A percentile compares a stretch with the other conserved stretches of the same genome.
Evolutionary conservation across 306 rosid species (phyloP).

Genomic region (Inga leiocalycina): DNA sequence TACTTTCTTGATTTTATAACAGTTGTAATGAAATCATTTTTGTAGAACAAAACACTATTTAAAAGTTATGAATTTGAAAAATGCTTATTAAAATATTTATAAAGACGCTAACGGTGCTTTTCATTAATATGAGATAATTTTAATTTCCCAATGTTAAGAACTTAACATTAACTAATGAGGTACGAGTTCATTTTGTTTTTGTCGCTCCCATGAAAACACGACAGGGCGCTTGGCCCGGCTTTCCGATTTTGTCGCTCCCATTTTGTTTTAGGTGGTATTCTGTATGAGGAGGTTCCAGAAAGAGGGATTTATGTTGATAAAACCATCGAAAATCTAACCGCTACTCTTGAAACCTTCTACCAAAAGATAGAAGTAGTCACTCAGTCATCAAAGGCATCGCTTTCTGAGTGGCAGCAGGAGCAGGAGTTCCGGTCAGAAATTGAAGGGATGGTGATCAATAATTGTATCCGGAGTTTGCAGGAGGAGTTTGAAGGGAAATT

Average conservation of each 20-base stretch:
- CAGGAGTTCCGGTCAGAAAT: constrained; percentile 68
- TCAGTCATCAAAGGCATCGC: constrained; percentile 46
- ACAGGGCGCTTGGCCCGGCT: no score
- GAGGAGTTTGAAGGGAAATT: constrained; percentile 56
- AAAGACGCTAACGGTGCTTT: no score
- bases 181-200: not conserved
- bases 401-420: constrained; percentile 67
- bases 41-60: no score
- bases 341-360: constrained; percentile 44
- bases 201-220: not conserved
- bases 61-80: no score
- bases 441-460: constrained; percentile 63
- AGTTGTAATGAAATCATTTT: no score
- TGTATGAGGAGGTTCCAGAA: constrained; percentile 58
- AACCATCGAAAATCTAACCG: constrained; percentile 51
- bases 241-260: no score
- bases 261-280: constrained; percentile 66
- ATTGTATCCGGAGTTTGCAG: constrained; percentile 55
- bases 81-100: no score
- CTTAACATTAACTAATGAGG: no score
- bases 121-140: no score
- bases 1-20: no score
- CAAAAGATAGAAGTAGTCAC: constrained; percentile 47
- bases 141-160: no score
- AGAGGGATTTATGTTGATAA: constrained; percentile 55